These are phyloP conservation scores for Pythium volutum DNA, from an alignment of 352 stramenopile genomes.

Conservation along the genomic window DNA sequence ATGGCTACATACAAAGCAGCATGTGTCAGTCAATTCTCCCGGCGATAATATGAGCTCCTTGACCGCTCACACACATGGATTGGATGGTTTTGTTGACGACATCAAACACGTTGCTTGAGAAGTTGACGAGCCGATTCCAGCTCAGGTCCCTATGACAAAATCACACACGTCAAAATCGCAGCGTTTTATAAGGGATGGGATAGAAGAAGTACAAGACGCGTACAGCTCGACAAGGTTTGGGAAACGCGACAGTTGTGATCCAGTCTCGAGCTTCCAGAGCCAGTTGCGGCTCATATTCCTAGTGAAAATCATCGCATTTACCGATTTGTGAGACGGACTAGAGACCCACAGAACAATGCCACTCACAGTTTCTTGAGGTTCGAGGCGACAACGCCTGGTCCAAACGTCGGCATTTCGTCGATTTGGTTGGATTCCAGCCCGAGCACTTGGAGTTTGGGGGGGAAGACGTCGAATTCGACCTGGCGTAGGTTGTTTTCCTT, in stretches of 20 bases:
- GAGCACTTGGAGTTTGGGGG: conserved; percentile 36
- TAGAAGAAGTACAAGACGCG: conserved; percentile 5
- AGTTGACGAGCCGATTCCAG: conserved; percentile 55
- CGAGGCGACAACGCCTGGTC: conserved; percentile 24
- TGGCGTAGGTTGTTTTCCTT: conserved; percentile 48
- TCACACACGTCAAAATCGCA: background rate
- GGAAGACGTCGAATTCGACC: conserved; percentile 38
- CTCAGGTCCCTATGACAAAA: conserved; percentile 42
- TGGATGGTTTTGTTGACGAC: conserved; percentile 45
- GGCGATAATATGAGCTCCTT: background rate
- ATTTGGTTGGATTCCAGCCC: conserved; percentile 55
- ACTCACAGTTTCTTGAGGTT: conserved; percentile 50
- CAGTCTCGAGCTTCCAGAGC: conserved; percentile 54
- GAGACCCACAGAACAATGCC: background rate
- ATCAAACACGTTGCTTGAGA: conserved; percentile 46
- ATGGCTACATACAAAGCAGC: conserved; percentile 29
- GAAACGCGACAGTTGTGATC: conserved; percentile 47
- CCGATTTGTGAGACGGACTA: background rate
- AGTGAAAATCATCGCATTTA: background rate
- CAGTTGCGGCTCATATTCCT: conserved; percentile 69
- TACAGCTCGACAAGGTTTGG: conserved; percentile 42
- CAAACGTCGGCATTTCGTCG: conserved; percentile 55
- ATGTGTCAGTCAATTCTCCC: too few species aligned
- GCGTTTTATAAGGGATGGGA: background rate
- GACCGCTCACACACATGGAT: conserved; percentile 36